Conservation (phyloP, 257 asterid species). For the Cinchona pubescens region DNA sequence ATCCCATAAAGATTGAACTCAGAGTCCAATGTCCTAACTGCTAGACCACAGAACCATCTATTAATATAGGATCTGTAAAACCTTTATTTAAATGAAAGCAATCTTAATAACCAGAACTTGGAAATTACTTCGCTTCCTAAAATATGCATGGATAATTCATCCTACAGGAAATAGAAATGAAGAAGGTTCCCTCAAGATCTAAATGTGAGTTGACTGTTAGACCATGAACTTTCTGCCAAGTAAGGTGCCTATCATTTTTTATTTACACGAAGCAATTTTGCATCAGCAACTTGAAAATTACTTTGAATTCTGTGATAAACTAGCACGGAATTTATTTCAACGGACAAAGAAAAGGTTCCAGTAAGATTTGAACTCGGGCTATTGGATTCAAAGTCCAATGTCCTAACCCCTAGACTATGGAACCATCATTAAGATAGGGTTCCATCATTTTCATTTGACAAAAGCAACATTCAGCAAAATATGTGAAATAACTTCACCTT, state of each 20-base stretch:
- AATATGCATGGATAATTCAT: too few relatives aligned
- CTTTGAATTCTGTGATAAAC: too few relatives aligned
- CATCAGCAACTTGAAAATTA: too few relatives aligned
- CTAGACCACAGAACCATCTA: not conserved
- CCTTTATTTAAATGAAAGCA: not conserved
- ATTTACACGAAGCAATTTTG: too few relatives aligned
- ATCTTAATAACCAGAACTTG: not conserved
- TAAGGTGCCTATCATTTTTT: not conserved
- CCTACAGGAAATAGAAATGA: not conserved
- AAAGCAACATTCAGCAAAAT: too few relatives aligned
- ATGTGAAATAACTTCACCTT: too few relatives aligned
- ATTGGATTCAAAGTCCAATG: conserved; percentile 51
- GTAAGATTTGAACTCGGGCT: conserved; percentile 45
- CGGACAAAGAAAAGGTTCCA: conserved; percentile 16
- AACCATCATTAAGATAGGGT: too few relatives aligned
- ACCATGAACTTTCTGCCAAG: not conserved
- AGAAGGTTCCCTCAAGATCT: too few relatives aligned
- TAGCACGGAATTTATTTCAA: too few relatives aligned
- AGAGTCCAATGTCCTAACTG: not conserved
- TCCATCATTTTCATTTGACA: too few relatives aligned
- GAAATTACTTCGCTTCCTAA: not conserved
- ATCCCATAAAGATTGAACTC: too few relatives aligned
- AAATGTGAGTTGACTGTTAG: not conserved
- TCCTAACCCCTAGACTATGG: not conserved
- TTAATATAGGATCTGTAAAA: not conserved